Percentiles rank a stretch among this genome's conserved stretches.
Conservation (phyloP, 106 monocot species). For the Platanthera zijinensis region DNA sequence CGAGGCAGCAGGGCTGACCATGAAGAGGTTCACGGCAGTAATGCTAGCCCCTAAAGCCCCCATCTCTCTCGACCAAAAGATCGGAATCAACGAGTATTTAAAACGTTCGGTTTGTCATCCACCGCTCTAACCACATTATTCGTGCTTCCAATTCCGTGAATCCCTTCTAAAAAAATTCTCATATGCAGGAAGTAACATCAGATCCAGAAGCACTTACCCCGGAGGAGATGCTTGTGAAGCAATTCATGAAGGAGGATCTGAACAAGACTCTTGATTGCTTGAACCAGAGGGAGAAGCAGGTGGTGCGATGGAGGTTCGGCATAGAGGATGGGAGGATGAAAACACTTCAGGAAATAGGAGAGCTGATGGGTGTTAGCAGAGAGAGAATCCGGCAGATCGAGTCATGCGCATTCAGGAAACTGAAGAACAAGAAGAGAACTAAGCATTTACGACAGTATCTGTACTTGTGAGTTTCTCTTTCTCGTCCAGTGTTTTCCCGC, state of each 20-base stretch:
- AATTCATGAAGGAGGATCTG: constrained; percentile 70
- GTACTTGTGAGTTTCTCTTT: constrained; percentile 13
- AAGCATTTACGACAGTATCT: constrained; percentile 58
- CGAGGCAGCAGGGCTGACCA: constrained; percentile 61
- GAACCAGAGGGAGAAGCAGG: constrained; percentile 68
- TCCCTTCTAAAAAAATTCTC: not conserved
- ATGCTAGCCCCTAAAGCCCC: constrained; percentile 71
- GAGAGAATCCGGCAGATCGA: constrained; percentile 93
- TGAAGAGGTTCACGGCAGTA: constrained; percentile 65
- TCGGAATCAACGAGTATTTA: constrained; percentile 55
- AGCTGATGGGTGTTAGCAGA: constrained; percentile 69
- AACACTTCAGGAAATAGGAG: constrained; percentile 86
- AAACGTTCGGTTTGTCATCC: constrained; percentile 60
- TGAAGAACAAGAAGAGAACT: constrained; percentile 77
- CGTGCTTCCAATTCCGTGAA: not conserved
- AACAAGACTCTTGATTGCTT: constrained; percentile 62
- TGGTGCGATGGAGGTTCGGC: constrained; percentile 74
- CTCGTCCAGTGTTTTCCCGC: not conserved
- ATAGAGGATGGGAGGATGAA: constrained; percentile 76
- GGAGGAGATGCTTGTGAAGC: constrained; percentile 58
- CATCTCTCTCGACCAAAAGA: constrained; percentile 67
- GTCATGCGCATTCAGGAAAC: constrained; percentile 73
- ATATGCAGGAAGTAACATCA: constrained; percentile 65
- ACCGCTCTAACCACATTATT: not conserved
- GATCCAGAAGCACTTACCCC: constrained; percentile 63